These are phyloP conservation scores for Pseudogymnoascus sp. DNA, from an alignment of 2,329 filamentous ascomycete species.

Conservation along the genomic window DNA sequence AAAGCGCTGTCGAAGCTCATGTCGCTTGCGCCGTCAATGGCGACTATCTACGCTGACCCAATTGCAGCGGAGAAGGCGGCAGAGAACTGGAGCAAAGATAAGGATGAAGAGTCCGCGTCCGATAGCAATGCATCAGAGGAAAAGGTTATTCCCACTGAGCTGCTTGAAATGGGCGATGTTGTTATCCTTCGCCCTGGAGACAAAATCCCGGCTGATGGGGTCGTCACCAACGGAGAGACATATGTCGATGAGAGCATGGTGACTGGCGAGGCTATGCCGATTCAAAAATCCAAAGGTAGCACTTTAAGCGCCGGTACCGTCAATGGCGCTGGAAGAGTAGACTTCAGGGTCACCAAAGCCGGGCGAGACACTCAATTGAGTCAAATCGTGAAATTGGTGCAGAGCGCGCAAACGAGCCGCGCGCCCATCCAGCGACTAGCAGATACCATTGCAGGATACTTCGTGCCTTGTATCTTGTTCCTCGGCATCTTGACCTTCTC, in stretches of 20 bases:
- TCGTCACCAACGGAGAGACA: conserved; percentile 78
- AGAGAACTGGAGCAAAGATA: conserved; percentile 56
- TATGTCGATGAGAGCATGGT: conserved; percentile 98
- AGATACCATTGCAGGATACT: conserved; percentile 85
- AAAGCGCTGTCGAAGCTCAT: conserved; percentile 88
- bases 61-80: conserved; percentile 88
- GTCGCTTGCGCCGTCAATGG: conserved; percentile 93
- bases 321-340: conserved; percentile 83
- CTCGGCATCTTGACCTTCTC: conserved; percentile 80
- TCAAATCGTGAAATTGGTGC: conserved; percentile 96
- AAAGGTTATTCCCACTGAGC: conserved; percentile 80
- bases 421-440: conserved; percentile 92
- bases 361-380: conserved; percentile 94
- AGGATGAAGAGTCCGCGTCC: conserved; percentile 36
- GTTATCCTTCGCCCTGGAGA: conserved; percentile 90
- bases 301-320: conserved; percentile 87
- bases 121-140: conserved; percentile 64
- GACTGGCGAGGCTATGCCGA: conserved; percentile 92
- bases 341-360: conserved; percentile 85
- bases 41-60: conserved; percentile 89
- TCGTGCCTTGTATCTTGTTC: conserved; percentile 79
- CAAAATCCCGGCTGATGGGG: conserved; percentile 90
- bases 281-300: conserved; percentile 75
- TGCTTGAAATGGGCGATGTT: conserved; percentile 88
- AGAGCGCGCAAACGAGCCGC: conserved; percentile 88